phyloP scores from a whole-genome alignment of 1,139 yeast genomes.

The Sugiyamaella castrensis region DNA sequence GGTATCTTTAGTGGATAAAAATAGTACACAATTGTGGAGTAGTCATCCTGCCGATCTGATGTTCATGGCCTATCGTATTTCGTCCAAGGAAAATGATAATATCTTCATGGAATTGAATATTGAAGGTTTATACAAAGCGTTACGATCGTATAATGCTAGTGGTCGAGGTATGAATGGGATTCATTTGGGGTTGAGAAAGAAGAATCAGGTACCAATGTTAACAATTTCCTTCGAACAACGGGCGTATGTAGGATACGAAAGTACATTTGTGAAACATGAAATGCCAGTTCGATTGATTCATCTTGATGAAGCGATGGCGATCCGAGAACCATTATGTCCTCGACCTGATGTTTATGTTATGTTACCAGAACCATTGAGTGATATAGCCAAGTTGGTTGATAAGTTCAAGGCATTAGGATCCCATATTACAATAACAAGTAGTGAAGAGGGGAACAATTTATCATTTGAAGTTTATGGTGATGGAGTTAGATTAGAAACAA shows the following conservation, averaged over 20 bases:
- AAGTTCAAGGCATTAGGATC: constrained; percentile 22
- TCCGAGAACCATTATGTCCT: constrained; percentile 30
- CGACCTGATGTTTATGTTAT: constrained; percentile 26
- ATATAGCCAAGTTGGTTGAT: constrained; percentile 3
- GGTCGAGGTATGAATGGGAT: constrained; percentile 20
- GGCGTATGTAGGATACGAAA: constrained; percentile 20
- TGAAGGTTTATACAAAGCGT: constrained; percentile 26
- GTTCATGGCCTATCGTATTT: constrained; percentile 16
- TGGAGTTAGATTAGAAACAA: constrained; percentile 29
- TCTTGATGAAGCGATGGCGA: constrained; percentile 16
- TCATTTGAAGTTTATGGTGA: constrained; percentile 28
- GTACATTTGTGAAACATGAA: constrained; percentile 27
- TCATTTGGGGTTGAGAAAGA: constrained; percentile 24
- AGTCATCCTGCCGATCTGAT: constrained; percentile 16
- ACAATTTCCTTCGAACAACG: constrained; percentile 22
- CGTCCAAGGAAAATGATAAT: constrained; percentile 19
- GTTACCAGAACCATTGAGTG: constrained; percentile 10
- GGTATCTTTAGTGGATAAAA: constrained; percentile 25
- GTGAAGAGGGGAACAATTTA: constrained; percentile 27
- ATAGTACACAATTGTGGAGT: constrained; percentile 30
- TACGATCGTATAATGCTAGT: constrained; percentile 22
- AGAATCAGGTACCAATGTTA: constrained; percentile 27
- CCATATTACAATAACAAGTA: constrained; percentile 23
- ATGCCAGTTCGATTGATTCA: constrained; percentile 30
- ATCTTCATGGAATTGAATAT: constrained; percentile 27